Base-by-base conservation (phyloP, 2,329 filamentous ascomycete species). In the Juglanconis juglandina region DNA sequence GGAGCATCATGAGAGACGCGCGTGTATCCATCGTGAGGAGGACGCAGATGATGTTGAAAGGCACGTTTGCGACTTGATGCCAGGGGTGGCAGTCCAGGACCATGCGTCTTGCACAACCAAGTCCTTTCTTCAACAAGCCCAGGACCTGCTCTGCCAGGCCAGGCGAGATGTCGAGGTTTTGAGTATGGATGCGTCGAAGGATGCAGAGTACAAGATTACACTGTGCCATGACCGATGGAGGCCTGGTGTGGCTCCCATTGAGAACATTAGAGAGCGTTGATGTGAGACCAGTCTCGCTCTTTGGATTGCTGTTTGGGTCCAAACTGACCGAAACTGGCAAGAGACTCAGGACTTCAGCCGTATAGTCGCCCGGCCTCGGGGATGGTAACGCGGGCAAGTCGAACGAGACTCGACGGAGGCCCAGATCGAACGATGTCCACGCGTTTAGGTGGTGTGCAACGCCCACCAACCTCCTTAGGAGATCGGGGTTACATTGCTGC, bases 51-150 rank as follows among this genome's bases (percentile, higher is more conserved):
- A 83, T 77, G 56, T 86, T 83, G 62, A 86, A 86, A 0, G 83
- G 83, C 0, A 86, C 80, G 53, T 86, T 85, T 34, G 81, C 81
- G 50, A 83, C 77, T 60, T 86, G 83, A 65, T 86, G 84, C 83
- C 83, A 87, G 0, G 83, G 82, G 3, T 74, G 73, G 11, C 73
- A 72, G 9, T 71, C 69, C 2, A 75, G 72, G 0, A 81, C 71
- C 67, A 85, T 78, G 5, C 68, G 69, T 5, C 76, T 73, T 0
- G 82, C 80, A 0, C 80, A 79, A 30, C 73, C 71, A 9, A 85
- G 75, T 0, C 77, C 81, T 30, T 69, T 71, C 3, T 75, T 72
- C 0, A 77, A 74, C 3, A 85, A 71, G 0, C 70, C 70, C 3
- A 85, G 74, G 10, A 85, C 75, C 7, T 75, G 73, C 13, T 81